Evolutionary conservation across 371 early-diverging fungal species (phyloP), one percentile per base, ranked within the genome.

Genomic region (Mucor racemosus): DNA sequence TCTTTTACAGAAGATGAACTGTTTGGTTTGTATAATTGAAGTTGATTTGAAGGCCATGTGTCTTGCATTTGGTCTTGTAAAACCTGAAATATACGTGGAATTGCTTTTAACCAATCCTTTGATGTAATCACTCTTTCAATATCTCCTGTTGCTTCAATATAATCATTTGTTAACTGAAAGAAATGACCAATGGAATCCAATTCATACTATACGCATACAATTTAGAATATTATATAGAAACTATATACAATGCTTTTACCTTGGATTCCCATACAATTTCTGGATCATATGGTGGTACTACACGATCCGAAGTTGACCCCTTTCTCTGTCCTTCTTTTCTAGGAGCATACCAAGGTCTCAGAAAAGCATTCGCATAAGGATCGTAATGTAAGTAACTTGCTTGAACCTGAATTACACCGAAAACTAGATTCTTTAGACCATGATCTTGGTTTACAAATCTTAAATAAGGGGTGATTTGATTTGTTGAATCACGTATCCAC

Each of bases 401-500:
- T 58, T 82, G 83, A 0, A 76, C 72, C 48, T 73, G 60, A 13
- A 82, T 54, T 4, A 81, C 76, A 14, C 83, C 83, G 31, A 76
- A 69, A 0, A 80, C 61, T 17, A 80, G 35, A 9, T 74, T 62
- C 57, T 65, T 61, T 40, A 82, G 17, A 15, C 44, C 21, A 5
- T 58, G 13, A 55, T 80, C 80, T 38, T 69, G n/a, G 1, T 72
- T 65, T 5, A 74, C 58, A 21, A 74, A 74, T 14, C 60, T 44
- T 21, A 80, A 38, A 64, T 84, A 86, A 11, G 85, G 84, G 26
- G 74, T 55, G 5, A 86, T 72, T 69, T 86, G 87, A 60, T 85
- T 82, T 34, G 86, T 76, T 3, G 84, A 84, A 69, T 86, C 87
- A n/a, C 87, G 70, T 17, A 86, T 69, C 85, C 84, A 86, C 86